phyloP scores from a whole-genome alignment of 768 basidiomycete genomes.

The Hysterangium stoloniferum region DNA sequence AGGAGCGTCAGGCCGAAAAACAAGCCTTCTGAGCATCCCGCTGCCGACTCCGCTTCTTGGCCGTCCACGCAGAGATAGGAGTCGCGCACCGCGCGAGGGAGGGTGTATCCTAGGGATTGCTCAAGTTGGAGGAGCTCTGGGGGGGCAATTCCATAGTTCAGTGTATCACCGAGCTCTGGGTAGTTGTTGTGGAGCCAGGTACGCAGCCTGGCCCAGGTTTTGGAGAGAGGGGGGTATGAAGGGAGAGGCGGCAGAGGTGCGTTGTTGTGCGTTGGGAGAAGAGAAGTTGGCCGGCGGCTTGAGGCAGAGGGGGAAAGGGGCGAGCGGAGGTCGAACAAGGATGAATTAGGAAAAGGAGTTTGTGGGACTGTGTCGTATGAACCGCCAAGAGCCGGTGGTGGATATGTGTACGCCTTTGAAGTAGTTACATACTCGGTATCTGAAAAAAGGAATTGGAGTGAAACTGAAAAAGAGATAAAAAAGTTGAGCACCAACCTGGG shows the following conservation, averaged over 20 bases:
- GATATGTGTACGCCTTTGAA: slow-evolving; percentile 61
- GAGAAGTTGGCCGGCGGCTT: slow-evolving; percentile 39
- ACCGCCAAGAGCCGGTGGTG: slow-evolving; percentile 48
- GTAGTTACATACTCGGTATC: slow-evolving; percentile 37
- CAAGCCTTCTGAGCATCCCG: slow-evolving; percentile 82
- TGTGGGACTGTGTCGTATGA: slow-evolving; percentile 52
- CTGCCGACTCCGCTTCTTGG: slow-evolving; percentile 86
- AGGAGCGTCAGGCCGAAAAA: slow-evolving; percentile 94
- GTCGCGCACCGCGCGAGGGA: slow-evolving; percentile 85
- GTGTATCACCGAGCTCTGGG: slow-evolving; percentile 91
- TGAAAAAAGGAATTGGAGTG: slow-evolving; percentile 49
- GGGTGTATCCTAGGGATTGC: slow-evolving; percentile 71
- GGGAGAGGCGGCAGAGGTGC: slow-evolving; percentile 32
- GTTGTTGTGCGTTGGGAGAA: slow-evolving; percentile 68
- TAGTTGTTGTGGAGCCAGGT: slow-evolving; percentile 80
- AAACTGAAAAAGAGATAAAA: slow-evolving; percentile 48
- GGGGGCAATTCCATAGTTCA: slow-evolving; percentile 84
- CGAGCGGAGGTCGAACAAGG: slow-evolving; percentile 21
- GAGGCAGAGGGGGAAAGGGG: slow-evolving; percentile 9
- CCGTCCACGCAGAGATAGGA: slow-evolving; percentile 86
- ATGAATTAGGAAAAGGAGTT: slow-evolving; percentile 40
- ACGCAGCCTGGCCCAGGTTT: slow-evolving; percentile 80
- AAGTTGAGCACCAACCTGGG: slow-evolving; percentile 27
- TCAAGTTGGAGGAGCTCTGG: slow-evolving; percentile 77
- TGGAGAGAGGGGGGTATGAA: slow-evolving; percentile 68